phyloP scores from a whole-genome alignment of 2,329 filamentous ascomycete genomes.

The Scopulariopsis brevicaulis region DNA sequence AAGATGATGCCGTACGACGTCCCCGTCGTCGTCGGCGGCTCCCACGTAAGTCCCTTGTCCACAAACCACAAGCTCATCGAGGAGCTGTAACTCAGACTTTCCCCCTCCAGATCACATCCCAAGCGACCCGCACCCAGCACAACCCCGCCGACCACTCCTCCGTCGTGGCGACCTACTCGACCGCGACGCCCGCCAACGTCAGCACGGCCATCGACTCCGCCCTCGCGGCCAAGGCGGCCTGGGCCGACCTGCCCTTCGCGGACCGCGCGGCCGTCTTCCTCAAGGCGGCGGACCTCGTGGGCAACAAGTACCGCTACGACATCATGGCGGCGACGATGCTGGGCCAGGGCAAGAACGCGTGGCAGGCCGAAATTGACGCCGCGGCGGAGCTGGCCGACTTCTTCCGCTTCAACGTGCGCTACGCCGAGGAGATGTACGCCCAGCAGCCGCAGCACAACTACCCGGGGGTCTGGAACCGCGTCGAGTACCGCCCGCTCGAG shows the following conservation, averaged over 20 bases:
- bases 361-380: constrained; percentile 97
- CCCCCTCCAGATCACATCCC: constrained; percentile 49
- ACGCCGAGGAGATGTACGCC: constrained; percentile 81
- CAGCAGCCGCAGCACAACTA: constrained; percentile 80
- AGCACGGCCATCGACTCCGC: constrained; percentile 71
- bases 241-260: constrained; percentile 79
- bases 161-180: constrained; percentile 73
- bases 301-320: constrained; percentile 90
- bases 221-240: constrained; percentile 72
- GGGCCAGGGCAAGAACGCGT: constrained; percentile 95
- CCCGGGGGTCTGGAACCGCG: constrained; percentile 79
- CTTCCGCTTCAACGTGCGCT: constrained; percentile 87
- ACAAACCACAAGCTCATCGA: neutral
- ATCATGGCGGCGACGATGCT: constrained; percentile 95
- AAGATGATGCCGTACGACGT: constrained; percentile 62
- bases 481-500: constrained; percentile 82
- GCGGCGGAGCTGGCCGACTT: constrained; percentile 91
- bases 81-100: neutral
- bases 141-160: constrained; percentile 75
- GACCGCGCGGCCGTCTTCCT: constrained; percentile 90
- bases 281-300: constrained; percentile 86
- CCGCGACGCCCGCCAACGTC: constrained; percentile 67
- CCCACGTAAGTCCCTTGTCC: constrained; percentile 46
- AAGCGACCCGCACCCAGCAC: constrained; percentile 55
- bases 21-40: constrained; percentile 73